Base-by-base conservation (phyloP, 2,329 filamentous ascomycete species). In the Hymenoscyphus infarciens region DNA sequence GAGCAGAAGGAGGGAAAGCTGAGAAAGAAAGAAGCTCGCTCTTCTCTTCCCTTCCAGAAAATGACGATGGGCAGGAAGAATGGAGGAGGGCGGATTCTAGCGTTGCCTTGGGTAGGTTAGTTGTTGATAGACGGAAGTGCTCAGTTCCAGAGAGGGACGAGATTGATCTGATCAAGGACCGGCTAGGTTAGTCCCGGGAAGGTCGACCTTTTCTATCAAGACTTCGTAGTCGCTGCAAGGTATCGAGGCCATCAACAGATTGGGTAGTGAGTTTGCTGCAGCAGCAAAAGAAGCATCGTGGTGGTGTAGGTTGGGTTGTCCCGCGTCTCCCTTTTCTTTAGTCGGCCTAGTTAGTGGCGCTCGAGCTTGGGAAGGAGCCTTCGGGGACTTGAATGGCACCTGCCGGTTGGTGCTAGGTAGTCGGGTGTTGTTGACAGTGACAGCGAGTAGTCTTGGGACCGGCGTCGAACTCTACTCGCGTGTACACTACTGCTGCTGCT, bases 11-110 rank as follows among this genome's bases (percentile, higher is more conserved):
- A n/a, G n/a, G n/a, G n/a, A n/a, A n/a, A n/a, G n/a, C n/a, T n/a
- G n/a, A n/a, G n/a, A 49, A 49, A 49, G 42, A 49, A 49, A 49
- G 42, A 49, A 49, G n/a, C 42, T 49, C n/a, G n/a, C n/a, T n/a
- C n/a, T n/a, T n/a, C n/a, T n/a, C n/a, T n/a, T n/a, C n/a, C n/a
- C 42, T 22, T 49, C 42, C 19, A 22, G 42, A 49, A 22, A 49
- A 22, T 25, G 42, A 49, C 42, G 42, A 42, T 42, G 19, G 39
- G 39, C 39, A 42, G n/a, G 4, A n/a, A 16, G 39, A 19, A 16
- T 42, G 15, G 33, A 35, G 33, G 19, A n/a, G 16, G 15, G 15
- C 16, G 19, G 39, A 19, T 42, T 42, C 39, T n/a, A 19, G 39
- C 15, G n/a, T 42, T 42, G 19, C n/a, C n/a, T n/a, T n/a, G n/a